Base-by-base conservation (phyloP, 2,329 filamentous ascomycete genomes). In the Cordyceps fumosorosea region DNA sequence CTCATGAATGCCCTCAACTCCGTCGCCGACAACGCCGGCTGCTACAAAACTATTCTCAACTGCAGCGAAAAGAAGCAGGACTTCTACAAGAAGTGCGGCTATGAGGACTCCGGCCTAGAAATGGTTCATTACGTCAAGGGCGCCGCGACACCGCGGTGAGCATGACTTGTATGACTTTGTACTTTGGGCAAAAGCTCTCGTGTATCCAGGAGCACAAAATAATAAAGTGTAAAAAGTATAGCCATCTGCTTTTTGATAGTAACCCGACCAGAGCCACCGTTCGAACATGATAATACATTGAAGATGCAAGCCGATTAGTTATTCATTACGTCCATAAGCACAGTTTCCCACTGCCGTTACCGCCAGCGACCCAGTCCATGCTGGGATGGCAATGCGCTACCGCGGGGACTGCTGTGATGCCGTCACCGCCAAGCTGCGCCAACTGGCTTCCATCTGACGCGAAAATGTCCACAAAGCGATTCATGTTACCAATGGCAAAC, bases 401-500 rank as follows among this genome's bases (percentile, higher is more conserved):
- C 0, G 95, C 91, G 3, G 95, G 95, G 4, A 99, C 95, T 7
- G 95, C 95, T 0, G 92, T 96, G 67, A 99, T 96, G 0, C 89
- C 90, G 0, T 96, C 91, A 0, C 92, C 91, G 1, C 88, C 91
- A 0, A 96, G 75, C 73, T 98, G 93, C 0, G 90, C 93, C 4
- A 99, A 77, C 73, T 98, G 93, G 69, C 91, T 88, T 0, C 95
- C 95, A 55, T 89, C 84, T 0, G 86, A 82, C 0, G 89, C 89
- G 72, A 89, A 99, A 0, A 99, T 84, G 70, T 99, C 95, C 1
- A 98, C 91, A 68, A 97, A 98, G 1, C 95, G 86, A 71, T 96
- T 96, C 95, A 98, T 98, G 68, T 98, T 99, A 1, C 91, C 95
- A 62, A 99, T 93, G 26, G 86, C 90, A 69, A 99, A 92, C 64